Conservation (phyloP, 2,329 filamentous ascomycete species). For the Karstenula rhodostoma region DNA sequence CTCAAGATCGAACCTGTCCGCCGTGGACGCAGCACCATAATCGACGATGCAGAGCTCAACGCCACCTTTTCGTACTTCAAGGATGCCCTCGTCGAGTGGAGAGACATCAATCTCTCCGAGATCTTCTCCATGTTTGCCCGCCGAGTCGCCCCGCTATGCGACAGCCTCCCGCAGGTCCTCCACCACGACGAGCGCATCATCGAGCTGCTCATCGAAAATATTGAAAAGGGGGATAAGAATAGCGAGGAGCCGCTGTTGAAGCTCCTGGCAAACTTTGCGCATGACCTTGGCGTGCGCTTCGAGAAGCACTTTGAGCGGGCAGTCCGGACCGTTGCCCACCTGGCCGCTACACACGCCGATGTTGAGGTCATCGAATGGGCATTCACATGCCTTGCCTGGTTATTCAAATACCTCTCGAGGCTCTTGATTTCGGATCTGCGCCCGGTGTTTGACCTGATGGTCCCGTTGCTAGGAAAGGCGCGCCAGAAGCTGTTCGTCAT, state of each 20-base stretch:
- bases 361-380: slow-evolving; percentile 97
- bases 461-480: slow-evolving; percentile 82
- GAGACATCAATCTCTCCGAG: slow-evolving; percentile 87
- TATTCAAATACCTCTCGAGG: slow-evolving; percentile 96
- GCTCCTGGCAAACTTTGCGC: slow-evolving; percentile 92
- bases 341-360: slow-evolving; percentile 79
- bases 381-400: slow-evolving; percentile 90
- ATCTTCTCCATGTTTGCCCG: slow-evolving; percentile 80
- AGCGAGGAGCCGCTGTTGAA: slow-evolving; percentile 86
- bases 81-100: slow-evolving; percentile 84
- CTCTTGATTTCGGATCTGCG: slow-evolving; percentile 85
- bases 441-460: slow-evolving; percentile 83
- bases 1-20: slow-evolving; percentile 94
- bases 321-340: slow-evolving; percentile 76
- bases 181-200: slow-evolving; percentile 90
- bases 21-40: slow-evolving; percentile 82
- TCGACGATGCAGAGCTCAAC: slow-evolving; percentile 79
- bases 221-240: slow-evolving; percentile 78
- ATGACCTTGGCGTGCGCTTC: slow-evolving; percentile 86
- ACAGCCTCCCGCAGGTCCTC: slow-evolving; percentile 90
- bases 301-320: slow-evolving; percentile 85
- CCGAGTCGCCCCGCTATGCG: slow-evolving; percentile 78
- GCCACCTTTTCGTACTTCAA: slow-evolving; percentile 87
- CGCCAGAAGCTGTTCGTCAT: slow-evolving; percentile 86
- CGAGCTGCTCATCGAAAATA: slow-evolving; percentile 76